A percentile compares a stretch with the other conserved stretches of the same genome.
Evolutionary conservation across 768 basidiomycete genomes (phyloP).

Genomic region (Hericium erinaceus): DNA sequence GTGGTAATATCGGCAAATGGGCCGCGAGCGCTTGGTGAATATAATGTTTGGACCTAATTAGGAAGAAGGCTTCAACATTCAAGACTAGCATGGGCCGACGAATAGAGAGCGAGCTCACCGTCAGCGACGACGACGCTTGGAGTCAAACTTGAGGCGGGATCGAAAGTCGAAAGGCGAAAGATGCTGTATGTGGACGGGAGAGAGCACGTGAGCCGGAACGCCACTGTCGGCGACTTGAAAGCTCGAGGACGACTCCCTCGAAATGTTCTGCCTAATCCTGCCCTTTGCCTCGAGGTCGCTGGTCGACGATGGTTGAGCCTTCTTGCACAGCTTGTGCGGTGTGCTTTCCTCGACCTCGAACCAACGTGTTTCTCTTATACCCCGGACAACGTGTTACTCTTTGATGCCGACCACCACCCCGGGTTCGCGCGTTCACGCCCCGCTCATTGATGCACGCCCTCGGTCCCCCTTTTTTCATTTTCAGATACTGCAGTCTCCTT

Average conservation of each 20-base stretch:
- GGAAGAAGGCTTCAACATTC: not conserved
- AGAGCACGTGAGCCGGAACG: too few relatives aligned
- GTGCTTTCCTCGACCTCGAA: not conserved
- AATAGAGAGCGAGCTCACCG: not conserved
- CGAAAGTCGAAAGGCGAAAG: too few relatives aligned
- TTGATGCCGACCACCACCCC: too few relatives aligned
- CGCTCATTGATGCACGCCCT: too few relatives aligned
- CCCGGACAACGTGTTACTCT: not conserved
- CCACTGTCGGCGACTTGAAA: too few relatives aligned
- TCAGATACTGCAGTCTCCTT: too few relatives aligned
- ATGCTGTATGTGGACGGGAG: too few relatives aligned
- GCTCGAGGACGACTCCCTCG: not conserved
- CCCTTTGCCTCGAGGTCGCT: not conserved
- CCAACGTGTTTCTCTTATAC: not conserved
- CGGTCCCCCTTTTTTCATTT: too few relatives aligned
- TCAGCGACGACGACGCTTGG: not conserved
- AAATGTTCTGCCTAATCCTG: not conserved
- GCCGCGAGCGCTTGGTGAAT: not conserved
- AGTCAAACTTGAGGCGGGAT: too few relatives aligned
- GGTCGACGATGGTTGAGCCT: not conserved
- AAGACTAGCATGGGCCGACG: too few relatives aligned
- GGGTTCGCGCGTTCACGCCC: too few relatives aligned
- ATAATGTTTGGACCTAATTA: not conserved
- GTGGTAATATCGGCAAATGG: not conserved
- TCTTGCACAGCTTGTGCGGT: not conserved